Conservation (phyloP, 2,329 filamentous ascomycete genomes). For the Stagonosporopsis rhizophila region DNA sequence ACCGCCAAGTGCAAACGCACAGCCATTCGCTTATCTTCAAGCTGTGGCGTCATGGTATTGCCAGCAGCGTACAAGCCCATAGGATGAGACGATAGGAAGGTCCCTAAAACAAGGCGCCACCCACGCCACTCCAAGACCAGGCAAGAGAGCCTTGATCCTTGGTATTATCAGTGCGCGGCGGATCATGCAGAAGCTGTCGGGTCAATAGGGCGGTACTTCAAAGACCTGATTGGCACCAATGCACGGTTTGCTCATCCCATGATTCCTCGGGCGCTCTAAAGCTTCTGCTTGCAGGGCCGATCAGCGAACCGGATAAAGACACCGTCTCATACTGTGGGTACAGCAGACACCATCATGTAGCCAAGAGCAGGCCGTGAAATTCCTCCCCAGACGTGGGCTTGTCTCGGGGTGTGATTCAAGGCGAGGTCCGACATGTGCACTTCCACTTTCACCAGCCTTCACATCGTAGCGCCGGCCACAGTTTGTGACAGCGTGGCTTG, state of each 20-base stretch:
- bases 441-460: constrained; percentile 32
- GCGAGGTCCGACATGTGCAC: constrained; percentile 31
- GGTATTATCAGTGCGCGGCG: constrained; percentile 26
- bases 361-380: constrained; percentile 22
- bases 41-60: constrained; percentile 41
- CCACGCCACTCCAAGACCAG: constrained; percentile 41
- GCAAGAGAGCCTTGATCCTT: constrained; percentile 29
- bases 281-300: constrained; percentile 33
- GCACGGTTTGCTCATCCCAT: constrained; percentile 28
- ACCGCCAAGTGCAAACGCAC: constrained; percentile 38
- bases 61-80: constrained; percentile 12
- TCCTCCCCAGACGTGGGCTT: constrained; percentile 24
- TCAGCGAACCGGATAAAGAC: constrained; percentile 27
- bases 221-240: constrained; percentile 29
- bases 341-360: constrained; percentile 22
- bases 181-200: constrained; percentile 28
- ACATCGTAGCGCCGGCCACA: constrained; percentile 18
- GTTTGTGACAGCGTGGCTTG: constrained; percentile 36
- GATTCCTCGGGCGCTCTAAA: constrained; percentile 38
- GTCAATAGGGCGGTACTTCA: constrained; percentile 21
- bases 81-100: constrained; percentile 14
- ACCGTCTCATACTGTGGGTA: constrained; percentile 16
- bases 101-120: constrained; percentile 37
- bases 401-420: constrained; percentile 25
- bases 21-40: constrained; percentile 42